Evolutionary conservation across 768 basidiomycete species (phyloP), one percentile per base, ranked within the genome.

Genomic region (Vishniacozyma victoriae): DNA sequence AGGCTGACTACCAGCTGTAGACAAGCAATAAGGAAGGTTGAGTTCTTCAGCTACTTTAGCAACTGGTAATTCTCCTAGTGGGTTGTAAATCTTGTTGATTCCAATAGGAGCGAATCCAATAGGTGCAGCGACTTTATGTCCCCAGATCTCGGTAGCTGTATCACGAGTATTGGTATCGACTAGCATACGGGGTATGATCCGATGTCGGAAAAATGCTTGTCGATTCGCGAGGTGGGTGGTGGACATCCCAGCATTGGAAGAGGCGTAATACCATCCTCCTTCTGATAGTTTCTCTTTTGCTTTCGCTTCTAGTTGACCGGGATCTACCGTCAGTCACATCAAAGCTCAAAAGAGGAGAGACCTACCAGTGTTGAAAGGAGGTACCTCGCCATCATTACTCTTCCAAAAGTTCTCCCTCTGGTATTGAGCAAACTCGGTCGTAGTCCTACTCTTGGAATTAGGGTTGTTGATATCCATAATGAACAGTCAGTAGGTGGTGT

Each of bases 221-320:
- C 75, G 76, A 60, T 92, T 91, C 41, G 79, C 80, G 9, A 67
- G 74, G 64, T 84, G 79, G 1, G 89, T 91, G 23, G 77, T 74
- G 46, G 76, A 75, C 2, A 80, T 78, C 1, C 88, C 89, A 9
- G 88, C 87, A 53, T 80, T 86, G 35, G 85, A 86, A 47, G 78
- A 79, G 2, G 83, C 82, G 60, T 88, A 91, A 73, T 80, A 75
- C 73, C 82, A 91, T 7, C 85, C 76, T 25, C 78, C 71, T 51
- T 77, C 75, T 45, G 69, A 77, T 24, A 77, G 61, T 43, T 74
- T 76, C 55, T 73, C 64, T 68, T 75, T 75, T 4, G 75, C 75
- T 2, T 70, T 66, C 39, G 72, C 67, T 42, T 69, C 73, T 3
- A 78, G 70, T 50, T 76, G 72, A 5, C 76, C 76, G 0, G 76